Conservation (phyloP, 1,284 basidiomycete species). For the Ceratobasidium sp. region DNA sequence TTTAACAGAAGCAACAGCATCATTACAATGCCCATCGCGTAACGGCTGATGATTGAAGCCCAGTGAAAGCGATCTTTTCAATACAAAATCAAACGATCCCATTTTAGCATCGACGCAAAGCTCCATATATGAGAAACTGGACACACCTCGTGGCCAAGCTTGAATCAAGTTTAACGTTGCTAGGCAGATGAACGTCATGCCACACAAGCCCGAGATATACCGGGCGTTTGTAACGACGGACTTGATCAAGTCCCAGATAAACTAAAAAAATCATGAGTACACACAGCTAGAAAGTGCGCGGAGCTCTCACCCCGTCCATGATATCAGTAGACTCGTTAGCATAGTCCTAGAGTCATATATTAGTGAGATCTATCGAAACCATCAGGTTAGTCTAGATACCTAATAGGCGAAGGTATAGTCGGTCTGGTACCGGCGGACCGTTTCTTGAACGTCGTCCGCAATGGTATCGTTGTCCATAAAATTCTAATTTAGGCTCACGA, state of each 20-base stretch:
- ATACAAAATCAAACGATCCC: not conserved
- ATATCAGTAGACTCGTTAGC: not conserved
- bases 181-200: constrained; percentile 7
- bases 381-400: not conserved
- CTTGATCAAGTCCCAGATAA: constrained; percentile 3
- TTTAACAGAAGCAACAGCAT: constrained; percentile 18
- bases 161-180: constrained; percentile 11
- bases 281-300: not conserved
- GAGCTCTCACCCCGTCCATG: not conserved
- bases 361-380: not conserved
- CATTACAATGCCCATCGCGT: constrained; percentile 18
- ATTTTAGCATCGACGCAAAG: not conserved
- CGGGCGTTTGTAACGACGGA: not conserved
- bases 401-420: constrained; percentile 9
- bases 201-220: constrained; percentile 24
- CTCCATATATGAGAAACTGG: not conserved
- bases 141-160: constrained; percentile 23
- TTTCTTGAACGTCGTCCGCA: constrained; percentile 24
- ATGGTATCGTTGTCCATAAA: constrained; percentile 41
- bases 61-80: constrained; percentile 34
- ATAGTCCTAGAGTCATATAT: not conserved
- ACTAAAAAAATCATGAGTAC: not conserved
- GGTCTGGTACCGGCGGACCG: constrained; percentile 10
- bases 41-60: constrained; percentile 29
- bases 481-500: not conserved